A percentile compares a stretch with the other conserved stretches of the same genome.
Conservation (phyloP, 192 early-diverging fungal genomes). For the Cetraspora pellucida region DNA sequence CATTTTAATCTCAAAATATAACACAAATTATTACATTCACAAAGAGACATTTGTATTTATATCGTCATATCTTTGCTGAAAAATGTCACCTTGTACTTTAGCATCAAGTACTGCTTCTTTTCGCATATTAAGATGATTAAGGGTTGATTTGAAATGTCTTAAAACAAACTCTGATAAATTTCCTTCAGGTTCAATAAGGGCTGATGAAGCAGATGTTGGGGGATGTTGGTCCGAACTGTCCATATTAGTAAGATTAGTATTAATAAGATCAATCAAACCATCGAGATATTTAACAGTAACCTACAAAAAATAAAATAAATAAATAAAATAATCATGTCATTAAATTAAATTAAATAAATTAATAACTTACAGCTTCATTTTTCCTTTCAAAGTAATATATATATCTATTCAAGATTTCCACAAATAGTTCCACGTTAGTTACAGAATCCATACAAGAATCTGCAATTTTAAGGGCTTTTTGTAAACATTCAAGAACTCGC, state of each 20-base stretch:
- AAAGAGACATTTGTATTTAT: conserved; percentile 18
- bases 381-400: conserved; percentile 93
- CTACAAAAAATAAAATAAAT: conserved; percentile 37
- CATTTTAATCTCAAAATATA: too few species aligned
- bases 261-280: conserved; percentile 92
- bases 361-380: conserved; percentile 76
- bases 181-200: conserved; percentile 62
- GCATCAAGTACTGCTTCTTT: conserved; percentile 40
- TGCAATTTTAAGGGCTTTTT: conserved; percentile 93
- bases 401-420: conserved; percentile 96
- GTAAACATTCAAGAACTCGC: conserved; percentile 85
- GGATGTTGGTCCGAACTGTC: conserved; percentile 73
- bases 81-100: conserved; percentile 23
- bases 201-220: conserved; percentile 62
- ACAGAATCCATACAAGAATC: conserved; percentile 90
- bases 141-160: conserved; percentile 70
- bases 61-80: conserved; percentile 18
- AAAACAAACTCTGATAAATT: conserved; percentile 67
- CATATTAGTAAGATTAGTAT: conserved; percentile 76
- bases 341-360: background rate
- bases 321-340: background rate
- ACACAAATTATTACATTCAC: too few species aligned
- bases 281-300: conserved; percentile 93
- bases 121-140: conserved; percentile 61
- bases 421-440: conserved; percentile 90